phyloP scores from a whole-genome alignment of 208 protist species.

The Crithidia expoeki region DNA sequence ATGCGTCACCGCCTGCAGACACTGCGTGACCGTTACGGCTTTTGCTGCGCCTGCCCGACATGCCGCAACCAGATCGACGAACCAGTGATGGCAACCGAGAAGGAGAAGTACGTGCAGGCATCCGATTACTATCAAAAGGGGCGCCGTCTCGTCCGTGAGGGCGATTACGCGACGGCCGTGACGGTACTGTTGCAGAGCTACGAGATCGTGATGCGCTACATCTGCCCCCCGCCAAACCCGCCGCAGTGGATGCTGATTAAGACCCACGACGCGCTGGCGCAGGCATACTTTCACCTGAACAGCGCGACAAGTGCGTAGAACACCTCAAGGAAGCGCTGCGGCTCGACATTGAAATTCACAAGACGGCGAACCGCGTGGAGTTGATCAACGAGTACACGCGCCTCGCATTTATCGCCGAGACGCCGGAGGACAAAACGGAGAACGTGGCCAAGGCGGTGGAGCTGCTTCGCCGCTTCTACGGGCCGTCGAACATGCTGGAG shows the following conservation, averaged over 20 bases:
- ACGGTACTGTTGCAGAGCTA: constrained; percentile 88
- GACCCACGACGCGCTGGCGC: constrained; percentile 81
- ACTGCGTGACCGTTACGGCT: constrained; percentile 76
- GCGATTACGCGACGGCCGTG: constrained; percentile 71
- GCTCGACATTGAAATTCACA: constrained; percentile 61
- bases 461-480: constrained; percentile 73
- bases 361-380: constrained; percentile 53
- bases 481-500: constrained; percentile 58
- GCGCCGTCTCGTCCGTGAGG: constrained; percentile 76
- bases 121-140: constrained; percentile 92
- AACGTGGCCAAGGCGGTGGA: constrained; percentile 64
- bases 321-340: constrained; percentile 68
- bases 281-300: constrained; percentile 77
- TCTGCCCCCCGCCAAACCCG: constrained; percentile 79
- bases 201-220: constrained; percentile 82
- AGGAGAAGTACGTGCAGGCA: constrained; percentile 82
- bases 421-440: constrained; percentile 41
- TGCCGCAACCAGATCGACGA: constrained; percentile 81
- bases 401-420: constrained; percentile 56
- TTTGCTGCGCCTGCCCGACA: constrained; percentile 71
- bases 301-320: constrained; percentile 78
- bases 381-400: constrained; percentile 81
- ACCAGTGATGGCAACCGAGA: constrained; percentile 53
- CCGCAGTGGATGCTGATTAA: constrained; percentile 89
- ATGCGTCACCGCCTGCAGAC: constrained; percentile 69